phyloP scores from a whole-genome alignment of 1,284 basidiomycete species.

The Garcileccinum viscosum region DNA sequence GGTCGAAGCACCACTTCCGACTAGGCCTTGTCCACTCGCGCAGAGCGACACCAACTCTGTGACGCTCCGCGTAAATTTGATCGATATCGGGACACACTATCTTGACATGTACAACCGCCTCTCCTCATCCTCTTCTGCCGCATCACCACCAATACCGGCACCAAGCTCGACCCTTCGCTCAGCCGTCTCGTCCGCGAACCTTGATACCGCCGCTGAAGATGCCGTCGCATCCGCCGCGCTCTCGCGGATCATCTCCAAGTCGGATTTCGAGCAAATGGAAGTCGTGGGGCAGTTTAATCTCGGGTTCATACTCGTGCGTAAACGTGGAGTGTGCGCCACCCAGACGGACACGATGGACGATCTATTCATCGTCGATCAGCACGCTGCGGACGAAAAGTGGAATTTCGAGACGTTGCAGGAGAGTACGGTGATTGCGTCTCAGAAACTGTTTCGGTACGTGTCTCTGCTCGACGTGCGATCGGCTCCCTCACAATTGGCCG shows the following conservation, averaged over 20 bases:
- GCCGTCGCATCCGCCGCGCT: slow-evolving; percentile 74
- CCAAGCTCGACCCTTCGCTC: slow-evolving; percentile 31
- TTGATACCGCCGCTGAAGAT: slow-evolving; percentile 64
- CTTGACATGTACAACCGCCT: slow-evolving; percentile 27
- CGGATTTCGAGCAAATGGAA: slow-evolving; percentile 86
- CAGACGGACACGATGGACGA: slow-evolving; percentile 64
- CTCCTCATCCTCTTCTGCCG: background rate
- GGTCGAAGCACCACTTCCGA: slow-evolving; percentile 12
- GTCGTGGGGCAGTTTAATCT: slow-evolving; percentile 95
- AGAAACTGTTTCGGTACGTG: slow-evolving; percentile 79
- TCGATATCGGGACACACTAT: slow-evolving; percentile 42
- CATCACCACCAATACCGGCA: background rate
- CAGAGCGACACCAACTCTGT: slow-evolving; percentile 29
- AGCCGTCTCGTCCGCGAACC: slow-evolving; percentile 57
- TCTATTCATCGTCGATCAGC: slow-evolving; percentile 93
- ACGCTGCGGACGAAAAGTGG: slow-evolving; percentile 94
- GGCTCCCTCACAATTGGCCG: background rate
- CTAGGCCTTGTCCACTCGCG: background rate
- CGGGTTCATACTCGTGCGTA: slow-evolving; percentile 90
- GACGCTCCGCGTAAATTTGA: slow-evolving; percentile 54
- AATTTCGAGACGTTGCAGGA: slow-evolving; percentile 95
- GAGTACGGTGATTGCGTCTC: slow-evolving; percentile 87
- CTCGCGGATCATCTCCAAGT: slow-evolving; percentile 86
- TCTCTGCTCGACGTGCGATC: background rate
- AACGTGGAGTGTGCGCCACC: slow-evolving; percentile 33